Evolutionary conservation across 2,329 filamentous ascomycete species (phyloP).

Genomic region (Neofusicoccum ribis): DNA sequence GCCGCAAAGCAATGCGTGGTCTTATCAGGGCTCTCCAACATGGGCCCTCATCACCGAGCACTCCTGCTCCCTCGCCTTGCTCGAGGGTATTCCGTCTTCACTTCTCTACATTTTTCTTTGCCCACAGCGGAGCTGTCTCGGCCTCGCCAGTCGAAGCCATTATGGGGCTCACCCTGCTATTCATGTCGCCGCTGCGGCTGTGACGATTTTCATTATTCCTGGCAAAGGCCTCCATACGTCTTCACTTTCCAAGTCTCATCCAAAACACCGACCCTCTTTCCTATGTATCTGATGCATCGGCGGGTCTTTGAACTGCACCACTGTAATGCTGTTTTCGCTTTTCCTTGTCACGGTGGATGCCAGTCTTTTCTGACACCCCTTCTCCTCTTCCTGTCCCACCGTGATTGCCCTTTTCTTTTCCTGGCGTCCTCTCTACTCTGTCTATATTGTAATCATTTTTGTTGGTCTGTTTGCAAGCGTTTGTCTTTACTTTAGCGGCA

Average conservation of each 20-base stretch:
- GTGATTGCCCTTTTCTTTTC: not conserved
- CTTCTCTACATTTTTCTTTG: not conserved
- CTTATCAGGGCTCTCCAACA: not conserved
- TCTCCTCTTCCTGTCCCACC: too few relatives aligned
- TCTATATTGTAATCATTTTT: not conserved
- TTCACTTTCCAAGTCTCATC: not conserved
- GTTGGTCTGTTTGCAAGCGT: not conserved
- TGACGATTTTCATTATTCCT: not conserved
- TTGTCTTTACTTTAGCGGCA: conserved; percentile 15
- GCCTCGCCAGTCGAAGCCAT: not conserved
- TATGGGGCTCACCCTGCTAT: not conserved
- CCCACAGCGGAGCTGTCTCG: not conserved
- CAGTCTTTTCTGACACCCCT: not conserved
- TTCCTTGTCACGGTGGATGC: not conserved
- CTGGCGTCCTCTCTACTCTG: conserved; percentile 6
- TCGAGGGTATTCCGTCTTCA: not conserved
- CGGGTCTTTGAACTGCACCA: not conserved
- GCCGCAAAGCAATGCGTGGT: not conserved
- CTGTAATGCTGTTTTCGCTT: not conserved
- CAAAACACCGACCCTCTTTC: not conserved
- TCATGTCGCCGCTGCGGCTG: not conserved
- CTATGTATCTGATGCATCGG: not conserved
- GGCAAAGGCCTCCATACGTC: not conserved
- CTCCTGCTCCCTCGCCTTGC: not conserved
- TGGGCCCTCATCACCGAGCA: not conserved